Conservation (phyloP, 345 rosid species). For the Bruguiera sexangula region DNA sequence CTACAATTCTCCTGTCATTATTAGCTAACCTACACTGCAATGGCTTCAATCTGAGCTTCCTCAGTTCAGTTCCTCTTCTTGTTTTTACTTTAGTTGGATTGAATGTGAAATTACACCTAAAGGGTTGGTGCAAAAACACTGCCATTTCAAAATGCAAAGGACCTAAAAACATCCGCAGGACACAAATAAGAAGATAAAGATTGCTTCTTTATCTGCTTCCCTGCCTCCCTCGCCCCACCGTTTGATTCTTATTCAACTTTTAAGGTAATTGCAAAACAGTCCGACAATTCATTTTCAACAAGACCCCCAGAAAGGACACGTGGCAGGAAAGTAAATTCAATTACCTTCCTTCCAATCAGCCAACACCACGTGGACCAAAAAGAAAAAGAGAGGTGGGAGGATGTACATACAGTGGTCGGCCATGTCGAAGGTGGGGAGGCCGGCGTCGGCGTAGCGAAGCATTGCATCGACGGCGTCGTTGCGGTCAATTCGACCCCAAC, state of each 20-base stretch:
- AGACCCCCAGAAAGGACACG: too few relatives aligned
- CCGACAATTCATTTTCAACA: too few relatives aligned
- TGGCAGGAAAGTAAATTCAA: too few relatives aligned
- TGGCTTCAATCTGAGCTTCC: slow-evolving; percentile 20
- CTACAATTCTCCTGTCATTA: slow-evolving; percentile 31
- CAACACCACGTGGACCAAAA: slow-evolving; percentile 19
- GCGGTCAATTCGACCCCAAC: slow-evolving; percentile 83
- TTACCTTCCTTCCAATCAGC: too few relatives aligned
- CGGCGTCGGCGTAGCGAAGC: slow-evolving; percentile 73
- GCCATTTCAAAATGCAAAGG: slow-evolving; percentile 24
- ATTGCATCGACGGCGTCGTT: slow-evolving; percentile 78
- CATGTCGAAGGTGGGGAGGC: slow-evolving; percentile 96
- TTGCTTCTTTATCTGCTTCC: slow-evolving; percentile 4
- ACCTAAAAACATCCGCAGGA: not conserved
- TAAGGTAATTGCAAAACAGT: too few relatives aligned
- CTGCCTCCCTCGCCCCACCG: slow-evolving; percentile 8
- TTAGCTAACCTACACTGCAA: slow-evolving; percentile 32
- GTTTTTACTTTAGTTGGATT: slow-evolving; percentile 16
- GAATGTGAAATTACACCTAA: slow-evolving; percentile 24
- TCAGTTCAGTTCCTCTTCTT: slow-evolving; percentile 8
- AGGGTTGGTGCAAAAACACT: slow-evolving; percentile 22
- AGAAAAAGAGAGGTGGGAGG: not conserved
- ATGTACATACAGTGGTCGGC: slow-evolving; percentile 76
- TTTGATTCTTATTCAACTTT: not conserved
- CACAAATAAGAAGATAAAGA: not conserved